phyloP scores from a whole-genome alignment of 2,329 filamentous ascomycete genomes.

The Epichloe uncinata region DNA sequence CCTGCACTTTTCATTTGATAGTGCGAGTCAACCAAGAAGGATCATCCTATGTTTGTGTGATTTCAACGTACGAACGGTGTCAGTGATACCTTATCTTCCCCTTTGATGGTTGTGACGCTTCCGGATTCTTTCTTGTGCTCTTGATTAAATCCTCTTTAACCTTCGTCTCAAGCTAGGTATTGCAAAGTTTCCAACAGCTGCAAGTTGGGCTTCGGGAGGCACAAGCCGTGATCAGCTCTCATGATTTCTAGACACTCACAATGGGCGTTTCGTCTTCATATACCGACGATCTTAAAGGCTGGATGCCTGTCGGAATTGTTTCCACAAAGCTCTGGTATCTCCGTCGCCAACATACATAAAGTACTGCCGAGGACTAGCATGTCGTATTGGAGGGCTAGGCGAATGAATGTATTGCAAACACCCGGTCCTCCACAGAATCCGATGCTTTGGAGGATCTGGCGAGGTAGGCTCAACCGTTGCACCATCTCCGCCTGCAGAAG shows the following conservation, averaged over 20 bases:
- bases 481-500: constrained; percentile 4
- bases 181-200: background rate
- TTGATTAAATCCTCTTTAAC: background rate
- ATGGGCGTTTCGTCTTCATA: background rate
- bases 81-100: background rate
- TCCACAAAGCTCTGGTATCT: background rate
- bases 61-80: background rate
- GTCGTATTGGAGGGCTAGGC: background rate
- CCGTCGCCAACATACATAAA: background rate
- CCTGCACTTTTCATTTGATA: background rate
- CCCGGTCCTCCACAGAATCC: background rate
- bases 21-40: background rate
- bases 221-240: background rate
- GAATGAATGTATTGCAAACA: background rate
- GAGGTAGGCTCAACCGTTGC: background rate
- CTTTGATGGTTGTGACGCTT: background rate
- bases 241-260: background rate
- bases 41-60: background rate
- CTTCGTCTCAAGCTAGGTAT: background rate
- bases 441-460: background rate
- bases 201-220: background rate
- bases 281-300: background rate
- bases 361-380: background rate
- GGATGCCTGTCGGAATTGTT: background rate
- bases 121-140: background rate